Conservation (phyloP, 2,329 filamentous ascomycete species). For the Ceratocystis papillata region DNA sequence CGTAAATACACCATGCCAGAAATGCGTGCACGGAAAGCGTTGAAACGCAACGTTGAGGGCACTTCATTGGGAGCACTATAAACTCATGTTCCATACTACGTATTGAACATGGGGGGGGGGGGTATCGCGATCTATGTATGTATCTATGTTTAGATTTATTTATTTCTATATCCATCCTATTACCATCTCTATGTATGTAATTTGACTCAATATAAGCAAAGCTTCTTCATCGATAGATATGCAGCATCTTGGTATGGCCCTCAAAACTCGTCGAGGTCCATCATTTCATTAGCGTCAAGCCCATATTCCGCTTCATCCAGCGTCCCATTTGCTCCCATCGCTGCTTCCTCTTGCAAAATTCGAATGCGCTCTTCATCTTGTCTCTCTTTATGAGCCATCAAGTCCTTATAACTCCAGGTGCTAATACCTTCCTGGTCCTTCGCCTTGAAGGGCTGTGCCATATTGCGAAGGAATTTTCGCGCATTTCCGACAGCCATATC, state of each 20-base stretch:
- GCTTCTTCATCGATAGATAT: too few species aligned
- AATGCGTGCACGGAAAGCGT: conserved; percentile 48
- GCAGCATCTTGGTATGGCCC: neutral
- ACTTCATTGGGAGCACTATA: neutral
- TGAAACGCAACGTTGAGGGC: conserved; percentile 30
- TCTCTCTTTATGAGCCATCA: conserved; percentile 68
- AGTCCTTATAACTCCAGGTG: conserved; percentile 74
- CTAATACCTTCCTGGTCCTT: conserved; percentile 85
- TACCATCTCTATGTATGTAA: neutral
- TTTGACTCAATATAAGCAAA: neutral
- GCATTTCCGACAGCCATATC: conserved; percentile 89
- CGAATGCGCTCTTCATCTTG: conserved; percentile 56
- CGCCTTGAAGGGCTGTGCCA: conserved; percentile 79
- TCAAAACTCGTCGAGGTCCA: conserved; percentile 38
- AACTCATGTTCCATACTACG: neutral
- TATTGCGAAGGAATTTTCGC: conserved; percentile 77
- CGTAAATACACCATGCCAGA: conserved; percentile 46
- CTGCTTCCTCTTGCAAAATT: conserved; percentile 44
- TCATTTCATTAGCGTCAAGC: conserved; percentile 45
- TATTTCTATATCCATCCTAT: neutral
- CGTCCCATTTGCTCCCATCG: conserved; percentile 23
- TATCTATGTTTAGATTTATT: neutral
- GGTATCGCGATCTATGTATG: neutral
- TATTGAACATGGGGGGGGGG: neutral
- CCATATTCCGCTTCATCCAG: conserved; percentile 39